Percentiles rank a stretch among this genome's conserved stretches.
These are phyloP conservation scores for Hygrophila difformis DNA, from an alignment of 257 asterid genomes.

Conservation along the genomic window DNA sequence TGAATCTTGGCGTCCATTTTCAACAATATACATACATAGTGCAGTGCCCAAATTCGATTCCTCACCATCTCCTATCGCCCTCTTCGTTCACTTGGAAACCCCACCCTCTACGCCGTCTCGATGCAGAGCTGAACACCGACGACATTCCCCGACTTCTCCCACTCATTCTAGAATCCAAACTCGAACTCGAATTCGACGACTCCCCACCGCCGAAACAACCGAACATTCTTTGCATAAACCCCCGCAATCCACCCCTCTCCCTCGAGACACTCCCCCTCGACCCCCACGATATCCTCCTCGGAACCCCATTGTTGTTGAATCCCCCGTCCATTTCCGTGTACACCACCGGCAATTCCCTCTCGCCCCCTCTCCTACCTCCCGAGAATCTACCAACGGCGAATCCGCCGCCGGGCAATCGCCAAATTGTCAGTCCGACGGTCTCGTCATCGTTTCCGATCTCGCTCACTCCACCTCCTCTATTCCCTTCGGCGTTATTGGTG, in stretches of 20 bases:
- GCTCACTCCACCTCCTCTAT: constrained; percentile 32
- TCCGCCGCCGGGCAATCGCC: constrained; percentile 94
- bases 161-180: constrained; percentile 45
- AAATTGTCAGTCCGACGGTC: constrained; percentile 69
- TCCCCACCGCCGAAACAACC: constrained; percentile 59
- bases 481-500: constrained; percentile 15
- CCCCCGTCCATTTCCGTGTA: constrained; percentile 93
- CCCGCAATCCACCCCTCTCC: constrained; percentile 51
- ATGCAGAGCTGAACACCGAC: constrained; percentile 35
- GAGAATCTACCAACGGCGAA: constrained; percentile 86
- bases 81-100: constrained; percentile 32
- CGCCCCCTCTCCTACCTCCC: constrained; percentile 77
- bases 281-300: constrained; percentile 73
- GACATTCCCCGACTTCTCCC: constrained; percentile 33
- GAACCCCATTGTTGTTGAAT: constrained; percentile 51
- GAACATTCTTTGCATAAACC: constrained; percentile 39
- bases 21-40: not conserved
- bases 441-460: constrained; percentile 42
- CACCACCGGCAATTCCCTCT: constrained; percentile 82
- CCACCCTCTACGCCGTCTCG: constrained; percentile 48
- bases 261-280: constrained; percentile 50
- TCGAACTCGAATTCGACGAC: constrained; percentile 33
- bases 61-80: constrained; percentile 32
- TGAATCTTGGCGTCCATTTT: not conserved
- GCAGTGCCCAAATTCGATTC: not conserved